Evolutionary conservation across 2,329 filamentous ascomycete genomes (phyloP), one percentile per base, ranked within the genome.

Genomic region (Aspergillus brasiliensis): DNA sequence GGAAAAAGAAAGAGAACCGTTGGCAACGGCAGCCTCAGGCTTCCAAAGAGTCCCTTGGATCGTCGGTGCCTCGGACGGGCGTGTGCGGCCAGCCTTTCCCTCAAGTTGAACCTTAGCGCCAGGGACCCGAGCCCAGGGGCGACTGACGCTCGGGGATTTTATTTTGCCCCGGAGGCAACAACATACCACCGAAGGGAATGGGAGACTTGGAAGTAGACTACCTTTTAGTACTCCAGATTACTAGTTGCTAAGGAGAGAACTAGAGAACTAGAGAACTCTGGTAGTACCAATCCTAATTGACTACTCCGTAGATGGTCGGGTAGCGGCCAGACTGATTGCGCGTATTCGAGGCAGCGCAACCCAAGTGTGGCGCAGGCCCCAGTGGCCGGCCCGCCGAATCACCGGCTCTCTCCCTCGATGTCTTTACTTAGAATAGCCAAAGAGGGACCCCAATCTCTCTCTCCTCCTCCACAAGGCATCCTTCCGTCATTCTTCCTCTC

Each of bases 361-460:
- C 38, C 52, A 47, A 59, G 60, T 69, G 67, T 70, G 68, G 68
- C 68, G 67, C 67, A 70, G 66, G 60, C 61, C 47, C 59, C 57
- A 52, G 57, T 47, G 60, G 62, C 57, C 31, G 19, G 40, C 55
- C 54, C 55, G 46, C 44, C 56, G 40, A 59, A 47, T 51, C 31
- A 53, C 48, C 40, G 54, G 28, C 52, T 44, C 40, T 44, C 40
- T 19, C n/a, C n/a, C n/a, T n/a, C n/a, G n/a, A n/a, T 42, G n/a
- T 19, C 38, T 19, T 23, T 34, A 34, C 31, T 34, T 15, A 34
- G 31, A 34, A 34, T 34, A 34, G 31, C 31, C 11, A 34, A 34
- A 34, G 31, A 34, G 31, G 31, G 31, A 15, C 31, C 31, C 31
- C 31, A 11, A 5, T 11, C 31, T 34, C 31, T 34, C 31, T 34